phyloP scores from a whole-genome alignment of 2,329 filamentous ascomycete species.

The Neonectria hederae region DNA sequence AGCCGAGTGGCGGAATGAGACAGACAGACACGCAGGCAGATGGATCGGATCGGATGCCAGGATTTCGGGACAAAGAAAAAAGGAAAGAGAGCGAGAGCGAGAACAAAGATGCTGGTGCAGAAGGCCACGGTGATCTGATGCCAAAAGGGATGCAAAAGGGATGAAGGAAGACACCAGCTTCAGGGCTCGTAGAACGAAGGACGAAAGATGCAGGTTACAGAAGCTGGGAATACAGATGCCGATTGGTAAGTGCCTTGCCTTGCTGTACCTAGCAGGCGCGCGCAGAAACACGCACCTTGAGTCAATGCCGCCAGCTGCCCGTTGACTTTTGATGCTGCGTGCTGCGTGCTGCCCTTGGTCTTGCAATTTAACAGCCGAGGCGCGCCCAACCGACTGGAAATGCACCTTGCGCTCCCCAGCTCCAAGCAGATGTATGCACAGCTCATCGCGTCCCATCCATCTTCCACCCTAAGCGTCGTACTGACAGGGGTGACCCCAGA shows the following conservation, averaged over 20 bases:
- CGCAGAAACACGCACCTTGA: neutral
- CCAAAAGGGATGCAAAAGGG: neutral
- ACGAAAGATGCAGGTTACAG: too few relatives aligned
- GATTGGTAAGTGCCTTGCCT: neutral
- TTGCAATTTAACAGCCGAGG: slow-evolving; percentile 22
- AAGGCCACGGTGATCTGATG: neutral
- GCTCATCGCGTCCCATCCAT: slow-evolving; percentile 13
- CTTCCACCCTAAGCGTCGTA: neutral
- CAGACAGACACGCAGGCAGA: neutral
- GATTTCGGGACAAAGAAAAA: neutral
- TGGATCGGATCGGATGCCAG: neutral
- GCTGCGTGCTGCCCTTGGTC: slow-evolving; percentile 10
- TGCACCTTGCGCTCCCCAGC: slow-evolving; percentile 10
- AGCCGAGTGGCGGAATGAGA: neutral
- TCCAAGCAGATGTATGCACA: slow-evolving; percentile 9
- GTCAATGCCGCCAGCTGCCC: slow-evolving; percentile 9
- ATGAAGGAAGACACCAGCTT: neutral
- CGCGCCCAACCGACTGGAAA: slow-evolving; percentile 13
- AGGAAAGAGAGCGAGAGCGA: neutral
- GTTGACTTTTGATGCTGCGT: slow-evolving; percentile 9
- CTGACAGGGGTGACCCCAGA: slow-evolving; percentile 16
- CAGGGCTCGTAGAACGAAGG: neutral
- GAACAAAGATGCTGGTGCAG: neutral
- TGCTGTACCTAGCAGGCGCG: neutral
- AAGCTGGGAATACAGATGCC: neutral